Evolutionary conservation across 2,329 filamentous ascomycete species (phyloP).

Genomic region (Chalaropsis thielavioides): DNA sequence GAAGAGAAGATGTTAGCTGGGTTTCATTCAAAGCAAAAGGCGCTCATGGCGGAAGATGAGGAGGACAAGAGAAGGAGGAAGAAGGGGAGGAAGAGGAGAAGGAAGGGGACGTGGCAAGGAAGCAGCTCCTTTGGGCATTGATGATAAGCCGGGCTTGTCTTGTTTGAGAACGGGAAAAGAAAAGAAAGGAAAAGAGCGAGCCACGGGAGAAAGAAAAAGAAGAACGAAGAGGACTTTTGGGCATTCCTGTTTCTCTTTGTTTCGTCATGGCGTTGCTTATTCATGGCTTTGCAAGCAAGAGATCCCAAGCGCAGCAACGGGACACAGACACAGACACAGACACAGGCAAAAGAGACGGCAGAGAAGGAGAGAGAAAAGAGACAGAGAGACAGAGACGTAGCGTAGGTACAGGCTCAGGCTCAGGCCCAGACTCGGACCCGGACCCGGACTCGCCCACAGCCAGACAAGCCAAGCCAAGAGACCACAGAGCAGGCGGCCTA

Average conservation of each 20-base stretch:
- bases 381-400: too few relatives aligned
- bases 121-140: background rate
- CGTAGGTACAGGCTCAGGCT: too few relatives aligned
- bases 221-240: background rate
- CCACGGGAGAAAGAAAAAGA: background rate
- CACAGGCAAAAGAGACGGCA: background rate
- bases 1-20: background rate
- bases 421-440: too few relatives aligned
- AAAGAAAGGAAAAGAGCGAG: background rate
- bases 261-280: background rate
- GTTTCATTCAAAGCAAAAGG: constrained; percentile 2
- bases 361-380: too few relatives aligned
- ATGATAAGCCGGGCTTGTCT: background rate
- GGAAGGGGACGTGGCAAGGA: background rate
- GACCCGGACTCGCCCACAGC: too few relatives aligned
- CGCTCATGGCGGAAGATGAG: background rate
- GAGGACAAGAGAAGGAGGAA: background rate
- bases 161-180: background rate
- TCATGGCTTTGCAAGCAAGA: background rate
- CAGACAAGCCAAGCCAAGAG: too few relatives aligned
- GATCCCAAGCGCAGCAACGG: too few relatives aligned
- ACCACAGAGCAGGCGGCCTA: too few relatives aligned
- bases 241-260: background rate
- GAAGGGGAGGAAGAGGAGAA: background rate
- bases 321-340: background rate